These are phyloP conservation scores for Phoma sp. DNA, from an alignment of 2,329 filamentous ascomycete genomes.

Conservation along the genomic window DNA sequence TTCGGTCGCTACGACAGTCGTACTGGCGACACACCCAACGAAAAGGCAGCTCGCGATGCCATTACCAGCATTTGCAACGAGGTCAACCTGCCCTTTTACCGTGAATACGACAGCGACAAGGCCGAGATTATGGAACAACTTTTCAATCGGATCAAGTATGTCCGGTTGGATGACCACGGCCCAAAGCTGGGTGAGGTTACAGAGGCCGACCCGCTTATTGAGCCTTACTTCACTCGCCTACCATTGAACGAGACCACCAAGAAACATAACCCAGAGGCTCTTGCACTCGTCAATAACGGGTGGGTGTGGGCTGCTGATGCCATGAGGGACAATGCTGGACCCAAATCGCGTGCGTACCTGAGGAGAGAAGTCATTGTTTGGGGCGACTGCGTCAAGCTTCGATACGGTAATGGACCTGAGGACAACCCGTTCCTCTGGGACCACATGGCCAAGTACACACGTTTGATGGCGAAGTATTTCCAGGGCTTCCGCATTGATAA, in stretches of 20 bases:
- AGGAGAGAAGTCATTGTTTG: slow-evolving; percentile 95
- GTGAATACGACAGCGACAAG: slow-evolving; percentile 87
- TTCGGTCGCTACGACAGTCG: slow-evolving; percentile 71
- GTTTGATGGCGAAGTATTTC: slow-evolving; percentile 93
- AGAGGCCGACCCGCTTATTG: slow-evolving; percentile 80
- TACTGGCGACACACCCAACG: slow-evolving; percentile 59
- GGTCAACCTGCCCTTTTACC: slow-evolving; percentile 86
- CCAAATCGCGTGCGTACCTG: slow-evolving; percentile 90
- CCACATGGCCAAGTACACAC: slow-evolving; percentile 92
- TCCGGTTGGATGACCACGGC: slow-evolving; percentile 89
- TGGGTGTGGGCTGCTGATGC: slow-evolving; percentile 99
- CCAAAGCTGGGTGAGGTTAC: slow-evolving; percentile 85
- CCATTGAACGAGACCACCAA: slow-evolving; percentile 79
- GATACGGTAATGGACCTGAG: slow-evolving; percentile 79
- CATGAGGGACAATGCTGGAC: slow-evolving; percentile 90
- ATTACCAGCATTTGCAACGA: slow-evolving; percentile 74
- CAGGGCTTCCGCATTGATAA: slow-evolving; percentile 97
- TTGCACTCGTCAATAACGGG: slow-evolving; percentile 92
- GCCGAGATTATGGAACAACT: slow-evolving; percentile 87
- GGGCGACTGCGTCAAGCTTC: slow-evolving; percentile 97
- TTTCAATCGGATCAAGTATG: slow-evolving; percentile 93
- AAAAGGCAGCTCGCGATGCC: slow-evolving; percentile 62
- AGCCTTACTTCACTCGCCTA: slow-evolving; percentile 92
- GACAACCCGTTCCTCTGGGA: slow-evolving; percentile 97
- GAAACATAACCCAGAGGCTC: slow-evolving; percentile 76